Conservation (phyloP, 2,329 filamentous ascomycete genomes). For the Periconia digitata region DNA sequence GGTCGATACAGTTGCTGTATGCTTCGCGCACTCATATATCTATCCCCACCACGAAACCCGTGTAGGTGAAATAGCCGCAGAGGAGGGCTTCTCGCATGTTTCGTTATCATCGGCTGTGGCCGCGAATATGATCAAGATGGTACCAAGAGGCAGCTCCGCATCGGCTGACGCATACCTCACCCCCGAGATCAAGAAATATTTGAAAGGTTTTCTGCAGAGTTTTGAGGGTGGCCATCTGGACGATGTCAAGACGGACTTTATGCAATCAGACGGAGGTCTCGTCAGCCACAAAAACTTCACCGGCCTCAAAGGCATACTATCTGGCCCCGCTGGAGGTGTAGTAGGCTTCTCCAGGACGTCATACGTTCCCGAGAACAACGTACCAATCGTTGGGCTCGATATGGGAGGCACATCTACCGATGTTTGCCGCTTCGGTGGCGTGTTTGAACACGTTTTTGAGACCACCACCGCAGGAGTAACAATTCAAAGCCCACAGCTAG, state of each 20-base stretch:
- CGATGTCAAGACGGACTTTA: constrained; percentile 82
- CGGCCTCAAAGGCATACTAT: constrained; percentile 33
- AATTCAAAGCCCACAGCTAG: constrained; percentile 33
- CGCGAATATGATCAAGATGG: constrained; percentile 80
- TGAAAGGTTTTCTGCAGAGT: constrained; percentile 58
- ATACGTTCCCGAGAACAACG: constrained; percentile 25
- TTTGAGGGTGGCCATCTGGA: constrained; percentile 53
- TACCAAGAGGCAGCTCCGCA: constrained; percentile 70
- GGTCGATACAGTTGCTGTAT: constrained; percentile 78
- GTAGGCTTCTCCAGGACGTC: constrained; percentile 36
- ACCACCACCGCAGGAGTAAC: constrained; percentile 34
- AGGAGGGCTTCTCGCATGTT: constrained; percentile 76
- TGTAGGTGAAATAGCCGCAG: constrained; percentile 71
- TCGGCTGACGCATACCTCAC: constrained; percentile 76
- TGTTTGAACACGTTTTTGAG: constrained; percentile 34
- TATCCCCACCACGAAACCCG: constrained; percentile 79
- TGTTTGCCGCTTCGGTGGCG: constrained; percentile 35
- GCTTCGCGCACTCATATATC: constrained; percentile 85
- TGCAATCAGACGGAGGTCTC: constrained; percentile 69
- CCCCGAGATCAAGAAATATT: constrained; percentile 71
- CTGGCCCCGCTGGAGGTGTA: constrained; percentile 41
- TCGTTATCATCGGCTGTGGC: constrained; percentile 69
- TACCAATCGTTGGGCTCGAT: constrained; percentile 33
- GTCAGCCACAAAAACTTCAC: constrained; percentile 27
- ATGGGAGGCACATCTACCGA: constrained; percentile 38